Conservation (phyloP, 129 eudicot species). For the Saussurea involucrata region DNA sequence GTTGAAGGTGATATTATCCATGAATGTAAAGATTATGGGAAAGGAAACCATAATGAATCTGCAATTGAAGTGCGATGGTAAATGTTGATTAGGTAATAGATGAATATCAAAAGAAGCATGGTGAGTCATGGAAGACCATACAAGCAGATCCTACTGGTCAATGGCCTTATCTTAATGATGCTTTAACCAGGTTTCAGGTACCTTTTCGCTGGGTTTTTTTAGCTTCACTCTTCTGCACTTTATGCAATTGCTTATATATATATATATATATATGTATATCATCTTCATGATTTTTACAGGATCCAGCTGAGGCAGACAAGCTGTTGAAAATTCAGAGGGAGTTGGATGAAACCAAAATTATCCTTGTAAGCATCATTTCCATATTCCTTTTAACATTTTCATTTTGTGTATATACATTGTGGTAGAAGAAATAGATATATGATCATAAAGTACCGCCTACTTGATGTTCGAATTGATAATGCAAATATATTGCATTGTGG, state of each 20-base stretch:
- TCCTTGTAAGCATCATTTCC: conserved; percentile 58
- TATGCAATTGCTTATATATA: background rate
- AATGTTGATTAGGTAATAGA: conserved; percentile 62
- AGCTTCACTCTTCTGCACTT: background rate
- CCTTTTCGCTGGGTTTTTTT: background rate
- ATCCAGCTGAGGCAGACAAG: conserved; percentile 95
- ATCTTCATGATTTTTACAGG: conserved; percentile 34
- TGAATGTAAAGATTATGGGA: too few species aligned
- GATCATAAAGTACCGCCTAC: background rate
- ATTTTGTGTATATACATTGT: background rate
- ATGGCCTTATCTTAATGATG: conserved; percentile 85
- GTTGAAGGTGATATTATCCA: background rate
- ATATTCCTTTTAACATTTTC: background rate
- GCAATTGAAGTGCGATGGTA: too few species aligned
- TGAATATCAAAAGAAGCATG: conserved; percentile 77
- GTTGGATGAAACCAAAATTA: conserved; percentile 93
- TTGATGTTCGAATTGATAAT: too few species aligned
- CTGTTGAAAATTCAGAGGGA: conserved; percentile 84
- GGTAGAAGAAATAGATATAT: background rate
- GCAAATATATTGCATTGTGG: too few species aligned
- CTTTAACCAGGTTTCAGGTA: conserved; percentile 79
- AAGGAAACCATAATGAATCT: background rate
- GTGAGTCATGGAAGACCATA: conserved; percentile 73
- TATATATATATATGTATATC: background rate
- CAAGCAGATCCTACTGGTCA: conserved; percentile 58